These are phyloP conservation scores for Perkinsus chesapeaki DNA, from an alignment of 169 alveolate genomes.

Conservation along the genomic window DNA sequence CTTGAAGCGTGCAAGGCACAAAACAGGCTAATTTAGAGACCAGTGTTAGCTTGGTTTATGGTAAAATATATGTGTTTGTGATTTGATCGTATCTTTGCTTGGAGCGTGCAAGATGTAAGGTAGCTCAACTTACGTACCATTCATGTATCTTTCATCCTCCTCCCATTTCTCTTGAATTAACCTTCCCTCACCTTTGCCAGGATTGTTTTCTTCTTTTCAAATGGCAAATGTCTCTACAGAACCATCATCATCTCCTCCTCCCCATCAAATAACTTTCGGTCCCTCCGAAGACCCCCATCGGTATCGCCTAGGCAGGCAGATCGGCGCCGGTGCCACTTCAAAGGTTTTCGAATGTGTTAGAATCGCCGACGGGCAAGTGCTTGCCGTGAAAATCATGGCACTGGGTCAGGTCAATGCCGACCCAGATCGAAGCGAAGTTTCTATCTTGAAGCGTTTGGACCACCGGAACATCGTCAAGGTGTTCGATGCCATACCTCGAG, in stretches of 20 bases:
- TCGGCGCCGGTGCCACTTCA: conserved; percentile 37
- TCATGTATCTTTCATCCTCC: neutral
- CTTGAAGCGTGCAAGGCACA: too few relatives aligned
- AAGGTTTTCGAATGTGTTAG: conserved; percentile 17
- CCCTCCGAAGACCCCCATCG: neutral
- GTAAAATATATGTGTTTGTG: too few relatives aligned
- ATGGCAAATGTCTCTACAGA: neutral
- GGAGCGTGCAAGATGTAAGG: neutral
- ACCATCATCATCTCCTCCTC: neutral
- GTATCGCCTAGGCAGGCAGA: conserved; percentile 17
- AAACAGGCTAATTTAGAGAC: too few relatives aligned
- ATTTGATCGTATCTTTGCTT: neutral
- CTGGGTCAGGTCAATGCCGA: conserved; percentile 3
- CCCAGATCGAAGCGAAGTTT: neutral
- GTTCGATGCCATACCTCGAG: conserved; percentile 21
- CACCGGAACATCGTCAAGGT: conserved; percentile 32
- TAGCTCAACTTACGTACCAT: neutral
- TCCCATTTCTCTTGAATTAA: neutral
- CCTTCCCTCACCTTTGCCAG: neutral
- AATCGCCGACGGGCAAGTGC: neutral
- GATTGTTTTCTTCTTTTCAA: neutral
- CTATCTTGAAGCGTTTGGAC: conserved; percentile 15
- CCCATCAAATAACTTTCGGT: neutral
- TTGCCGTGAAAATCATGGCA: conserved; percentile 26
- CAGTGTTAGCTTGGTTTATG: too few relatives aligned